Percentiles rank a stretch among this genome's conserved stretches.
These are phyloP conservation scores for Begonia masoniana DNA, from an alignment of 306 rosid species.

Conservation along the genomic window DNA sequence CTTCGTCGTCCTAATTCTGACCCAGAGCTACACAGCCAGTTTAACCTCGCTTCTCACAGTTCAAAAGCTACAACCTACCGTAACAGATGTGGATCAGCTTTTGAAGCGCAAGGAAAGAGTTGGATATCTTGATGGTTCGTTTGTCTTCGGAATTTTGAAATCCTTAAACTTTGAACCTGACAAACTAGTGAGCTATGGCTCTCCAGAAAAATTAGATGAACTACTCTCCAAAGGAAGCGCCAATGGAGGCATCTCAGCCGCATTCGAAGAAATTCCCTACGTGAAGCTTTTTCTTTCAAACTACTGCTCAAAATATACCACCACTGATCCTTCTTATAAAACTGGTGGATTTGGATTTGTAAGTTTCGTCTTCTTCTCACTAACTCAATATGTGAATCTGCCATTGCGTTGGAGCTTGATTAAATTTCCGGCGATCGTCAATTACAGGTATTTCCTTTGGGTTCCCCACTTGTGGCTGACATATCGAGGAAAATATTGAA, in stretches of 20 bases:
- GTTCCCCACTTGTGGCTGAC: constrained; percentile 35
- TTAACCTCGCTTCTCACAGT: constrained; percentile 46
- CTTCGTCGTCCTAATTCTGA: constrained; percentile 43
- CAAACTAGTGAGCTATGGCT: constrained; percentile 9
- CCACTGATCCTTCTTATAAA: constrained; percentile 31
- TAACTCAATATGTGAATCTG: neutral
- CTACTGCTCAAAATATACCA: constrained; percentile 33
- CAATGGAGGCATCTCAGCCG: constrained; percentile 41
- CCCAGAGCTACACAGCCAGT: constrained; percentile 62
- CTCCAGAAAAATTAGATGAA: constrained; percentile 19
- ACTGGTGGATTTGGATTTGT: constrained; percentile 59
- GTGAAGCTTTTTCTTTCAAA: constrained; percentile 23
- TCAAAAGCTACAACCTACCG: constrained; percentile 33
- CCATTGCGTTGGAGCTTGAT: neutral
- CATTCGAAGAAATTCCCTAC: constrained; percentile 44
- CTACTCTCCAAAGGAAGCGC: constrained; percentile 25
- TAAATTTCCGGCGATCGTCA: too few relatives aligned
- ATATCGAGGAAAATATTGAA: constrained; percentile 42
- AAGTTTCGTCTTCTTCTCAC: constrained; percentile 10
- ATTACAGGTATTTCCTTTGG: constrained; percentile 24
- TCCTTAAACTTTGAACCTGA: constrained; percentile 17
- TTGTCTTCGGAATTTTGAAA: constrained; percentile 19
- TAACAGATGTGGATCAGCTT: constrained; percentile 26
- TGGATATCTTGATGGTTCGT: constrained; percentile 33
- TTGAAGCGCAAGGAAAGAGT: constrained; percentile 19